phyloP scores from a whole-genome alignment of 108 stramenopile species.

The Parietichytrium sp. region DNA sequence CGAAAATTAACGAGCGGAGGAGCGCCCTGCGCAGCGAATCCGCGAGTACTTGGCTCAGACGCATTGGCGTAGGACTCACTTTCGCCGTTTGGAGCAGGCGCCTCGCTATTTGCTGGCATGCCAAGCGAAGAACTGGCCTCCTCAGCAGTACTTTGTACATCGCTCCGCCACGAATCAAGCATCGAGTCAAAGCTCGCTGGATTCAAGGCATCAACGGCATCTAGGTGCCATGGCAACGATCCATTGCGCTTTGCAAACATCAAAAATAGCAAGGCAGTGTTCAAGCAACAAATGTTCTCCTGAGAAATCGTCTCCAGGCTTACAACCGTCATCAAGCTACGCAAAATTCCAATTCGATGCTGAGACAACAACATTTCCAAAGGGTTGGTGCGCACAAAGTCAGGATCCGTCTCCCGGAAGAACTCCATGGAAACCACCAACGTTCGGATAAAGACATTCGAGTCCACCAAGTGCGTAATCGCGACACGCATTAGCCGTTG shows the following conservation, averaged over 20 bases:
- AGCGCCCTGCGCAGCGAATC: not conserved
- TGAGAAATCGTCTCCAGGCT: conserved; percentile 32
- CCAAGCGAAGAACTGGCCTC: not conserved
- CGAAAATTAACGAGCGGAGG: conserved; percentile 21
- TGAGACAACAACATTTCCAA: conserved; percentile 9
- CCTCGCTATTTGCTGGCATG: not conserved
- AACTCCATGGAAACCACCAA: conserved; percentile 67
- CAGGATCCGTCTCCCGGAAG: not conserved
- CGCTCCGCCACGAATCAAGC: not conserved
- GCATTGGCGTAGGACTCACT: not conserved
- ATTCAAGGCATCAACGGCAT: conserved; percentile 2
- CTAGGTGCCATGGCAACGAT: not conserved
- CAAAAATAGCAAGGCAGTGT: conserved; percentile 41
- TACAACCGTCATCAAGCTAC: conserved; percentile 39
- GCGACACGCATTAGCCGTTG: conserved; percentile 66
- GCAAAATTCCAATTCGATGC: conserved; percentile 31
- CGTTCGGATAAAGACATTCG: conserved; percentile 82
- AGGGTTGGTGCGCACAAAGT: not conserved
- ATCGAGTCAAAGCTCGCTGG: not conserved
- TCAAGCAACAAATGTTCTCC: conserved; percentile 49
- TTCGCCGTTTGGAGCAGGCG: not conserved
- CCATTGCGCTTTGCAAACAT: conserved; percentile 19
- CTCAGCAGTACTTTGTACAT: not conserved
- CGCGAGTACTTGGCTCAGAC: too few relatives aligned
- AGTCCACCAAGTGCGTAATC: conserved; percentile 76